Conservation (phyloP, 495 filamentous ascomycete genomes). For the Penicillium turbatum region DNA sequence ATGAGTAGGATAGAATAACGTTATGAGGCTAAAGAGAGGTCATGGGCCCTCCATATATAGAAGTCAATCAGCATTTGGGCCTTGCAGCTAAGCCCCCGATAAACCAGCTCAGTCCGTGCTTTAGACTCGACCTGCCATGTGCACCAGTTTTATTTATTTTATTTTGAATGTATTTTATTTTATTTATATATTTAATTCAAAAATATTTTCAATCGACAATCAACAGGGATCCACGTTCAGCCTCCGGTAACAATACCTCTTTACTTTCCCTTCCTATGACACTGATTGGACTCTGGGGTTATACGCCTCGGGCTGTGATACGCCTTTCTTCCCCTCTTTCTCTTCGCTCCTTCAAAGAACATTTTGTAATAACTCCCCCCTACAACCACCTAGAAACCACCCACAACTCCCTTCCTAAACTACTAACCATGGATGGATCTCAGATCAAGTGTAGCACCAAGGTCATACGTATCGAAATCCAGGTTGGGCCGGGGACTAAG, state of each 20-base stretch:
- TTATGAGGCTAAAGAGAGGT: constrained; percentile 12
- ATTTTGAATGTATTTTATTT: background rate
- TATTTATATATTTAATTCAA: background rate
- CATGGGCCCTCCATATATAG: constrained; percentile 28
- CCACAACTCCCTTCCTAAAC: too few relatives aligned
- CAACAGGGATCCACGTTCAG: constrained; percentile 4
- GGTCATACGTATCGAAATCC: constrained; percentile 5
- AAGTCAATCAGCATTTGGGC: constrained; percentile 30
- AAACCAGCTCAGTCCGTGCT: constrained; percentile 29
- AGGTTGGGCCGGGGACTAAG: constrained; percentile 11
- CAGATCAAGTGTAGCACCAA: constrained; percentile 3
- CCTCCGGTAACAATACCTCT: background rate
- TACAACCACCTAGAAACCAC: too few relatives aligned
- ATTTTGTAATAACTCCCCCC: too few relatives aligned
- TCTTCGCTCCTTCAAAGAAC: too few relatives aligned
- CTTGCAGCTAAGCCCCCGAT: constrained; percentile 37
- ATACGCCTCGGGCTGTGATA: too few relatives aligned
- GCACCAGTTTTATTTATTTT: constrained; percentile 6
- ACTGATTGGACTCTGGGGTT: too few relatives aligned
- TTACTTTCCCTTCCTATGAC: too few relatives aligned
- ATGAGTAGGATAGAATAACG: background rate
- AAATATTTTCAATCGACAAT: too few relatives aligned
- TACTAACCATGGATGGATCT: background rate
- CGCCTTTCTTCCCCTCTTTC: too few relatives aligned
- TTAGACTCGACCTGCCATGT: constrained; percentile 18